Percentiles rank a stretch among this genome's conserved stretches.
phyloP scores from a whole-genome alignment of 257 asterid genomes.

The Cynanchum wilfordii region DNA sequence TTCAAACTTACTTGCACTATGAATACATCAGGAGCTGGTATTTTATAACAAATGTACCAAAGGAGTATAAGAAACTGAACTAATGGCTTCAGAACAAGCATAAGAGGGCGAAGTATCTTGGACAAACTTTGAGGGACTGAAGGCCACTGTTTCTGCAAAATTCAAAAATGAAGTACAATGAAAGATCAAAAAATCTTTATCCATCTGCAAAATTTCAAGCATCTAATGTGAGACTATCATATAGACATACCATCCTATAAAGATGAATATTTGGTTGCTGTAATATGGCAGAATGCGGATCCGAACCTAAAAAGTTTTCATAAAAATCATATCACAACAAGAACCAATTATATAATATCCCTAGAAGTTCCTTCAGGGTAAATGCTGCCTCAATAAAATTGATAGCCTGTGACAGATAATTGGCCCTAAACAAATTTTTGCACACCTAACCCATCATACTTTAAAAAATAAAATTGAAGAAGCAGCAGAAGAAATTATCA shows the following conservation, averaged over 20 bases:
- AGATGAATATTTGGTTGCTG: constrained; percentile 66
- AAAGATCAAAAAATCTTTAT: neutral
- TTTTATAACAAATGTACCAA: constrained; percentile 81
- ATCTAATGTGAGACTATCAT: constrained; percentile 13
- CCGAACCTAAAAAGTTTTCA: constrained; percentile 58
- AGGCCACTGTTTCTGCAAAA: constrained; percentile 76
- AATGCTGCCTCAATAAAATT: neutral
- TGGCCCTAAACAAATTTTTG: neutral
- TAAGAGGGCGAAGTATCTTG: constrained; percentile 63
- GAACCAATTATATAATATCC: neutral
- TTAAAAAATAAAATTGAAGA: neutral
- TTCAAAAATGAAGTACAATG: constrained; percentile 20
- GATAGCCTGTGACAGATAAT: neutral
- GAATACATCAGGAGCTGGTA: constrained; percentile 86
- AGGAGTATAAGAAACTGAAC: constrained; percentile 79
- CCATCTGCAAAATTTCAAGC: constrained; percentile 9
- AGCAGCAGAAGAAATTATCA: neutral
- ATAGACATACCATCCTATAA: constrained; percentile 64
- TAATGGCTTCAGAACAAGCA: constrained; percentile 72
- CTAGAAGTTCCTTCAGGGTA: neutral
- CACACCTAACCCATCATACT: neutral
- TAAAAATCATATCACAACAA: constrained; percentile 4
- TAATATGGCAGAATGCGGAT: constrained; percentile 70
- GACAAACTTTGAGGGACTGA: constrained; percentile 55
- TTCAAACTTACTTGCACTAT: constrained; percentile 77